Conservation (phyloP, 2,329 filamentous ascomycete species). For the Ustilaginoidea virens region DNA sequence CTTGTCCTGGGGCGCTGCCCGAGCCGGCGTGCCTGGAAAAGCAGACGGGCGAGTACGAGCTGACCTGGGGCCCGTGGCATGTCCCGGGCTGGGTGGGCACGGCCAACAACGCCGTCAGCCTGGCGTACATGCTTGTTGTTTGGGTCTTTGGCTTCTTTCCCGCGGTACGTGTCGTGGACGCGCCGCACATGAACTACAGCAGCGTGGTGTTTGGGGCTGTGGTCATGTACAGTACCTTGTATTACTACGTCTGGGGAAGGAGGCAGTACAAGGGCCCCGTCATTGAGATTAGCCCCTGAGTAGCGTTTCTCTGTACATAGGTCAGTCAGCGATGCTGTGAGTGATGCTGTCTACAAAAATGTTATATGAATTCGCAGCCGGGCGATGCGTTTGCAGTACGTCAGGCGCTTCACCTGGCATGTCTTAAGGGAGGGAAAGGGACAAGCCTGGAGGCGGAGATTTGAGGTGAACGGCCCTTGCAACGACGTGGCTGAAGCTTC, state of each 20-base stretch:
- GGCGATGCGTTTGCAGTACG: too few species aligned
- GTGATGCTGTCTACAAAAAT: too few species aligned
- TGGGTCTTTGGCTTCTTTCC: constrained; percentile 40
- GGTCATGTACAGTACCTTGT: constrained; percentile 25
- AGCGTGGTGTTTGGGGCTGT: constrained; percentile 25
- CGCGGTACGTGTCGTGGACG: constrained; percentile 10
- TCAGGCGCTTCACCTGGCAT: too few species aligned
- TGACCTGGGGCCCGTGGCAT: constrained; percentile 37
- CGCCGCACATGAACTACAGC: constrained; percentile 28
- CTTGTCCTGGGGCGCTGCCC: constrained; percentile 4
- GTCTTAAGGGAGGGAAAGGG: too few species aligned
- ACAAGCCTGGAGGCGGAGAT: too few species aligned
- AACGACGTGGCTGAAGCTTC: too few species aligned
- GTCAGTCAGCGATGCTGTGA: too few species aligned
- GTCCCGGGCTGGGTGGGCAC: constrained; percentile 33
- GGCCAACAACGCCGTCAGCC: constrained; percentile 36
- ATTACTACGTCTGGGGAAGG: constrained; percentile 25
- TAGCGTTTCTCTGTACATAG: too few species aligned
- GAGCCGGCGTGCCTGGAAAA: not conserved
- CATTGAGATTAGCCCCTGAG: too few species aligned
- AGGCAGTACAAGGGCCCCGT: constrained; percentile 28
- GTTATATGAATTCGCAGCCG: too few species aligned
- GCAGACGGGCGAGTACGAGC: not conserved
- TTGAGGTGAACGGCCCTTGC: too few species aligned
- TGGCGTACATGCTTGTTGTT: constrained; percentile 34